Evolutionary conservation across 2,329 filamentous ascomycete genomes (phyloP).

Genomic region (Aspergillus vadensis): DNA sequence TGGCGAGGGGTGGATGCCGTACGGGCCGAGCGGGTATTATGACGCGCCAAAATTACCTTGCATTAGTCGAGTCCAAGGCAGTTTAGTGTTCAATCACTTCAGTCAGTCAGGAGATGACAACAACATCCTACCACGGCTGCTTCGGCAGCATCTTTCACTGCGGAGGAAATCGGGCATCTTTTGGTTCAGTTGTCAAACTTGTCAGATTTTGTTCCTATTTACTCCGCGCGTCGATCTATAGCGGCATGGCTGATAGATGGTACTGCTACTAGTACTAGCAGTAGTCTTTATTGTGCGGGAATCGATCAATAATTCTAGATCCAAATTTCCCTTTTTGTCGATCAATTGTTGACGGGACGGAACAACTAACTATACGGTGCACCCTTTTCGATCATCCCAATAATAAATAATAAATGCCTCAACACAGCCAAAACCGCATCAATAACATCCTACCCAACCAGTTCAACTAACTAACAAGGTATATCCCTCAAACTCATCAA

Average conservation of each 20-base stretch:
- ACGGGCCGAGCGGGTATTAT: slow-evolving; percentile 8
- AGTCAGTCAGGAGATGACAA: background rate
- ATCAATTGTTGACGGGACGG: too few relatives aligned
- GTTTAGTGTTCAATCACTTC: background rate
- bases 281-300: too few relatives aligned
- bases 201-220: background rate
- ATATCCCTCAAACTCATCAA: background rate
- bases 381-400: too few relatives aligned
- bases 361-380: too few relatives aligned
- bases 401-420: too few relatives aligned
- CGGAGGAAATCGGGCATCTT: background rate
- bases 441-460: too few relatives aligned
- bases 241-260: too few relatives aligned
- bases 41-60: slow-evolving; percentile 9
- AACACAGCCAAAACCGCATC: too few relatives aligned
- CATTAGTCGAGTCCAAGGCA: background rate
- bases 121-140: slow-evolving; percentile 5
- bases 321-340: too few relatives aligned
- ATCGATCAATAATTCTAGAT: too few relatives aligned
- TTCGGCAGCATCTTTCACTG: slow-evolving; percentile 6
- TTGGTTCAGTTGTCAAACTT: background rate
- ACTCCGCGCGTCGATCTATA: background rate
- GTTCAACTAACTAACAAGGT: too few relatives aligned
- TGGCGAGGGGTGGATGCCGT: slow-evolving; percentile 7
- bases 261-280: too few relatives aligned